Evolutionary conservation across 768 basidiomycete species (phyloP), one percentile per base, ranked within the genome.

Genomic region (Trametes punicea): DNA sequence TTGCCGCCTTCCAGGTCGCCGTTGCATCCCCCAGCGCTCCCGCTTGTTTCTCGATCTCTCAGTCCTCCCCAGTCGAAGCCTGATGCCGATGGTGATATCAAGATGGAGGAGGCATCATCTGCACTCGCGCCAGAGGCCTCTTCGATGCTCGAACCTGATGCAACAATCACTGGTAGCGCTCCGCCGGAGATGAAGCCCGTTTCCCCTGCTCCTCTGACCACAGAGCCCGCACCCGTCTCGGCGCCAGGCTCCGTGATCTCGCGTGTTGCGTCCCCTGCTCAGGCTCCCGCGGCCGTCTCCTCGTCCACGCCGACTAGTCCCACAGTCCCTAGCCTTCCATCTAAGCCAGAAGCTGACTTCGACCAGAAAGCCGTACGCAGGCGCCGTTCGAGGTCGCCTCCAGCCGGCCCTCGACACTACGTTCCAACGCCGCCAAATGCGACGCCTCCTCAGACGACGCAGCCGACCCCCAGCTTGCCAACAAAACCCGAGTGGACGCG

Each of bases 401-500:
- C 60, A 0, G 33, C 51, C 3, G 59, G 33, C 8, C 56, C 56
- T 13, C 64, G 61, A 6, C 49, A 51, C 27, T 41, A 46, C 18
- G 57, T 11, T 1, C 60, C 56, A 15, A 59, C 59, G 7, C 56
- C 64, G 0, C 50, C 61, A 1, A 61, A 29, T 16, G 60, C 59
- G 10, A 57, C 56, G 29, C 63, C 62, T 3, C 64, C 62, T 9
- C 60, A 64, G 5, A 34, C 34, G 9, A 34, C 46, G 18, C 62
- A 56, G 31, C 51, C 59, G 1, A 25, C 40, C 16, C 46, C 58
- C 11, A 46, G 23, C 30, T 30, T 62, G 13, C 62, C 62, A 4
- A 38, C 58, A 4, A 65, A 57, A 33, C 62, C 64, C 6, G 61
- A 58, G 3, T 56, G 53, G 56, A 16, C 42, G 25, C 60, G 59